Evolutionary conservation across 345 rosid species (phyloP), one percentile per base, ranked within the genome.

Genomic region (Eucalyptus viminalis): DNA sequence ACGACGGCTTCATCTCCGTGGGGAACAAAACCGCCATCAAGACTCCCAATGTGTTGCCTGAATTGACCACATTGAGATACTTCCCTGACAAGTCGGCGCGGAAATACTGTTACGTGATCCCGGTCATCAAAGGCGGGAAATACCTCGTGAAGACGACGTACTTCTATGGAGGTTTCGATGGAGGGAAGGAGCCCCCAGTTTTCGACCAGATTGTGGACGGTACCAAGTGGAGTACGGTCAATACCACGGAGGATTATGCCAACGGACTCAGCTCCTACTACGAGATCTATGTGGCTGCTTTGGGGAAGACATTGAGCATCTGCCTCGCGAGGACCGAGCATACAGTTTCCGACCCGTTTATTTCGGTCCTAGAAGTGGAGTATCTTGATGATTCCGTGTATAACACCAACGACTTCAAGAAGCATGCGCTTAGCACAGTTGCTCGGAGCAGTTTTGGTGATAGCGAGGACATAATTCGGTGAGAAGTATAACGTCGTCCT

Each of bases 121-220:
- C 94, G 4, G 95, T 91, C 45, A 88, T 91, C 85, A 92, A 92
- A 88, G 96, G 97, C 56, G 94, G 93, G 86, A 98, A 95, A 90
- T 95, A 96, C 90, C 91, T 97, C 8, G 91, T 95, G 25, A 92
- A 96, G 88, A 97, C 97, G 14, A 93, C 95, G 6, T 97, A 95
- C 87, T 97, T 89, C 88, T 97, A 97, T 87, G 99, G 99, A 24
- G 94, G 94, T 49, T 97, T 92, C 45, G 98, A 97, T 86, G 98
- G 99, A 16, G 95, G 97, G 76, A 89, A 90, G 12, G 91, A 90
- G 69, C 98, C 99, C 4, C 99, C 99, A 2, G 98, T 97, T 91
- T 97, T 96, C 58, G 97, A 97, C 88, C 98, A 97, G 91, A 94
- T 97, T 85, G 50, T 97, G 17, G 95, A 95, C 34, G 97, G 98